Conservation (phyloP, 495 filamentous ascomycete species). For the Amniculicola lignicola region DNA sequence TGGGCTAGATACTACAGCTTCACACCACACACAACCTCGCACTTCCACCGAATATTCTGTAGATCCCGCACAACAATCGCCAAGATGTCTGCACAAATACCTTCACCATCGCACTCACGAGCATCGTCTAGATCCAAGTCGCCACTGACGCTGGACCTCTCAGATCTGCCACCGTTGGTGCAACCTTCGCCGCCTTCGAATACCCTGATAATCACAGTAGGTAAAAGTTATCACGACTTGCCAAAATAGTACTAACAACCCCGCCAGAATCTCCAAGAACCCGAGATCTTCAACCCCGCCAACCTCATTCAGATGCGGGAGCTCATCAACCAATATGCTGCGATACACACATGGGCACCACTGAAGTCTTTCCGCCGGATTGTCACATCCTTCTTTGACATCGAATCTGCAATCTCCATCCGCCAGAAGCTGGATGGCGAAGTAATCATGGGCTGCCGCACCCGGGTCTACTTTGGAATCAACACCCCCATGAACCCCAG, state of each 20-base stretch:
- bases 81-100: slow-evolving; percentile 24
- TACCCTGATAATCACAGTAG: slow-evolving; percentile 71
- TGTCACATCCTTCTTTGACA: slow-evolving; percentile 77
- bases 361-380: slow-evolving; percentile 91
- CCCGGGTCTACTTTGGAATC: slow-evolving; percentile 87
- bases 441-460: slow-evolving; percentile 63
- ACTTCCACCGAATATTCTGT: neutral
- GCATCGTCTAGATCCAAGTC: slow-evolving; percentile 41
- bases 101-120: slow-evolving; percentile 27
- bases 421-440: slow-evolving; percentile 69
- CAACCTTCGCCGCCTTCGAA: slow-evolving; percentile 83
- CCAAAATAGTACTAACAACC: slow-evolving; percentile 3
- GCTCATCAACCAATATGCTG: slow-evolving; percentile 63
- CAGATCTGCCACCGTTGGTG: slow-evolving; percentile 70
- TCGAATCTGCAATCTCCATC: slow-evolving; percentile 68
- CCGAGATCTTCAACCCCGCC: slow-evolving; percentile 71
- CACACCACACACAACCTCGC: neutral
- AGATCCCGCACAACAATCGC: neutral
- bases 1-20: neutral
- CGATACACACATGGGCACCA: slow-evolving; percentile 83
- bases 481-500: slow-evolving; percentile 63
- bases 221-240: neutral
- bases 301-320: slow-evolving; percentile 74
- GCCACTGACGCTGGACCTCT: slow-evolving; percentile 77
- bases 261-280: slow-evolving; percentile 66